Percentiles rank a stretch among this genome's conserved stretches.
phyloP scores from a whole-genome alignment of 2,329 filamentous ascomycete species.

The Nemania abortiva region DNA sequence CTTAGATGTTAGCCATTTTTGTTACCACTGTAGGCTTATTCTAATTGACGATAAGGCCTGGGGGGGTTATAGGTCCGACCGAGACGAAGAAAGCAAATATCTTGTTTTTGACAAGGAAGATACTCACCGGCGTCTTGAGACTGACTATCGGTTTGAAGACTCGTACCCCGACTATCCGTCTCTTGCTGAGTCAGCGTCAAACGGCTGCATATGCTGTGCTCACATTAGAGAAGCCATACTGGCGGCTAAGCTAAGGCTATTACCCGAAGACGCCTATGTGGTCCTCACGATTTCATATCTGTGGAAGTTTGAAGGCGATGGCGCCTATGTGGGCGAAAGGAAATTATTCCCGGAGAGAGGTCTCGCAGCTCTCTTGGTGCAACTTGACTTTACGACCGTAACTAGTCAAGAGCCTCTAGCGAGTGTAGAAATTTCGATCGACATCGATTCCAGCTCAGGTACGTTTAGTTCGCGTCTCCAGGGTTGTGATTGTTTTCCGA shows the following conservation, averaged over 20 bases:
- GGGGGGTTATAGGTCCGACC: background rate
- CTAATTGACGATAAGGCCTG: conserved; percentile 4
- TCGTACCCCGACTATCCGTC: background rate
- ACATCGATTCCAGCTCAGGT: conserved; percentile 4
- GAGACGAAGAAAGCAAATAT: background rate
- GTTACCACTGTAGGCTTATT: background rate
- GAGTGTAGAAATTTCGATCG: background rate
- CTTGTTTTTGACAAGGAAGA: background rate
- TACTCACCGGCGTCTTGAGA: background rate
- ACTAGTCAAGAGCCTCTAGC: background rate
- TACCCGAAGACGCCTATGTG: background rate
- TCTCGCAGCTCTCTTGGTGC: background rate
- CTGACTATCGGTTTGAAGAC: background rate
- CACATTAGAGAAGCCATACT: background rate
- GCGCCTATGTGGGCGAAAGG: background rate
- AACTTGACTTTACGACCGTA: background rate
- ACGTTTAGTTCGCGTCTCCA: background rate
- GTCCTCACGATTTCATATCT: conserved; percentile 2
- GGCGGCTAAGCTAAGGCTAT: background rate
- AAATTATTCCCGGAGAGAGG: background rate
- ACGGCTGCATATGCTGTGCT: conserved; percentile 9
- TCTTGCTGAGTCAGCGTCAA: background rate
- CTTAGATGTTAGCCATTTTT: background rate
- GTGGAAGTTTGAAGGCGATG: background rate
- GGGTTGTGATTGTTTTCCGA: background rate